Percentiles rank a stretch among this genome's conserved stretches.
These are phyloP conservation scores for Inga leiocalycina DNA, from an alignment of 306 rosid genomes.

Conservation along the genomic window DNA sequence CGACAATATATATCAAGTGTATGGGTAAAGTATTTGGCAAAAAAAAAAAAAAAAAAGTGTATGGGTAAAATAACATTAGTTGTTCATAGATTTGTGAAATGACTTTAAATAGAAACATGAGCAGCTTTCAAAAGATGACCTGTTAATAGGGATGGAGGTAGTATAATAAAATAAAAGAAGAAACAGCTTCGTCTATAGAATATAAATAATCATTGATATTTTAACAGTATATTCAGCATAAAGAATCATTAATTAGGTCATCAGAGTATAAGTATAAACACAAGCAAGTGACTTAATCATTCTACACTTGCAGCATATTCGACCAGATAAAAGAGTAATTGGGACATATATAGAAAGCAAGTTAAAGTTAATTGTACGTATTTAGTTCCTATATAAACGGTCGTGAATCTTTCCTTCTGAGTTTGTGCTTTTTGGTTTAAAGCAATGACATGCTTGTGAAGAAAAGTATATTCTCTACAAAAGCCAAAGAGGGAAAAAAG, in stretches of 20 bases:
- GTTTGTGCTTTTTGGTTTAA: neutral
- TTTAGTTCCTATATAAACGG: neutral
- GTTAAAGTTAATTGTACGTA: neutral
- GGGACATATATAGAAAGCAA: neutral
- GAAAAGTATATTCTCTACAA: conserved; percentile 35
- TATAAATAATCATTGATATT: neutral
- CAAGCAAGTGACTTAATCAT: neutral
- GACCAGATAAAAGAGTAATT: neutral
- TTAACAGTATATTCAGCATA: neutral
- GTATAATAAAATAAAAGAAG: neutral
- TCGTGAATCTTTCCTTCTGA: neutral
- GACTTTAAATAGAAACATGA: neutral
- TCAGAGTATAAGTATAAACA: neutral
- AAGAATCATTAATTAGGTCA: neutral
- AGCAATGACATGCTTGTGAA: neutral
- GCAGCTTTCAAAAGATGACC: neutral
- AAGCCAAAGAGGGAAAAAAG: conserved; percentile 19
- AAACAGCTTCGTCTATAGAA: neutral
- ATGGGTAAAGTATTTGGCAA: neutral
- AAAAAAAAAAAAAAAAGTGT: neutral
- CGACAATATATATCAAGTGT: neutral
- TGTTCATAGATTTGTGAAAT: neutral
- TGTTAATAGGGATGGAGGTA: neutral
- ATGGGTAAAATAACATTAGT: neutral
- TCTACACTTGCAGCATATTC: conserved; percentile 3